Base-by-base conservation (phyloP, 208 protist genomes). In the Angomonas desouzai region DNA sequence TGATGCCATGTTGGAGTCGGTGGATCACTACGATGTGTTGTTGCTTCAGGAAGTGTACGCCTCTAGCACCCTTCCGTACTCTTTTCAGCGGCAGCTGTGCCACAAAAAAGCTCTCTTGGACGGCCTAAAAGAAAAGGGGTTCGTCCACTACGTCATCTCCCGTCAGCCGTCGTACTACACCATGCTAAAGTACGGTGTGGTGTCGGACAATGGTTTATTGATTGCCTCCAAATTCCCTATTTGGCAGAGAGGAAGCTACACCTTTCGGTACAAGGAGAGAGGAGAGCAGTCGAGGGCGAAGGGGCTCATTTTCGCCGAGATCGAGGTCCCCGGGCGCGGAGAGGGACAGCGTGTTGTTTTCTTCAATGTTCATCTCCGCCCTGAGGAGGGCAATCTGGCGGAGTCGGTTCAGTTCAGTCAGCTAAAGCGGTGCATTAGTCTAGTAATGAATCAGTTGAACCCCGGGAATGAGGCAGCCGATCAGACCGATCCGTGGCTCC, bases 21-120 rank as follows among this genome's bases (percentile, higher is more conserved):
- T 91, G 1, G 84, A 88, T 59, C 43, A 74, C 25, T 94, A 94
- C 67, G 90, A 96, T 64, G 77, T 96, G 6, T 51, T 96, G 18
- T 47, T 93, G 13, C 72, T 96, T 16, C 90, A 96, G 62, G 87
- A 93, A 67, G 87, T 96, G 28, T 96, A 94, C 66, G 76, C 90
- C 16, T 77, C 76, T 3, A 91, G 76, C 64, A 60, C 87, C 29
- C 58, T 96, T 1, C 90, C 90, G 11, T 91, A 94, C 70, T 67
- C 79, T 13, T 13, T 92, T 13, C 90, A 96, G 65, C 71, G 72
- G 62, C 75, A 60, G 34, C 58, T 91, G 1, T 96, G 90, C 66
- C 89, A 77, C 63, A 79, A 92, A 55, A 91, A 85, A 60, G 49
- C 62, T 32, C 70, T 96, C 2, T 55, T 96, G 36, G 87, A 91